A percentile compares a stretch with the other conserved stretches of the same genome.
These are phyloP conservation scores for Apiospora arundinis DNA, from an alignment of 2,329 filamentous ascomycete species.

Conservation along the genomic window DNA sequence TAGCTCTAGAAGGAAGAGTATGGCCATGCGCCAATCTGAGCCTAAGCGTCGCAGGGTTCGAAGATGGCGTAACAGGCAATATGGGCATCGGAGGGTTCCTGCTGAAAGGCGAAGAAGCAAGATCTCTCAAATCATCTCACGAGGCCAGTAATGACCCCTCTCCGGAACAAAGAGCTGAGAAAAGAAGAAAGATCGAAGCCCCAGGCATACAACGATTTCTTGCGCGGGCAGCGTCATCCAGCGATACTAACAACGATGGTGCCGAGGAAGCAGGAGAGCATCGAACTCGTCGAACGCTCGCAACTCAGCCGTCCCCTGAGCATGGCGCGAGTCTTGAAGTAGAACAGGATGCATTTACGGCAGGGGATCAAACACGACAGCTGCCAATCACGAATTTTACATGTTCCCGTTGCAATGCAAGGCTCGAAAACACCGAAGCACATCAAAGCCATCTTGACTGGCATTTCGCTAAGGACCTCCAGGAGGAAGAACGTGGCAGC, in stretches of 20 bases:
- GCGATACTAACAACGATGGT: not conserved
- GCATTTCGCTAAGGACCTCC: conserved; percentile 90
- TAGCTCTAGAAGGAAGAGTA: conserved; percentile 76
- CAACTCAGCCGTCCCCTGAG: not conserved
- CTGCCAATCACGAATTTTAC: conserved; percentile 45
- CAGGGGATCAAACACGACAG: conserved; percentile 35
- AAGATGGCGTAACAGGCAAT: conserved; percentile 84
- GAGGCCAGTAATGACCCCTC: conserved; percentile 36
- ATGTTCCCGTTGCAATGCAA: conserved; percentile 71
- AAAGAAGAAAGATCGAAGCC: conserved; percentile 54
- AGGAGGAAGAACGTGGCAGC: conserved; percentile 64
- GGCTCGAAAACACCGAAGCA: conserved; percentile 63
- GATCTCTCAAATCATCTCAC: conserved; percentile 52
- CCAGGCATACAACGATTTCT: conserved; percentile 66
- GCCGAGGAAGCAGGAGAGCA: conserved; percentile 35
- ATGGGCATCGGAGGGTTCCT: conserved; percentile 86
- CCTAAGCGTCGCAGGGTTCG: conserved; percentile 88
- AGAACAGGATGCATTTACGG: conserved; percentile 7
- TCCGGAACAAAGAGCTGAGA: conserved; percentile 44
- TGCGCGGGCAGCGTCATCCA: conserved; percentile 45
- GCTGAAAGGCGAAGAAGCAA: conserved; percentile 74
- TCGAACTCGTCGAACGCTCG: not conserved
- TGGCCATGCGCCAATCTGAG: conserved; percentile 95
- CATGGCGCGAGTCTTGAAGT: conserved; percentile 12
- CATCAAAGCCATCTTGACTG: conserved; percentile 85